Evolutionary conservation across 192 early-diverging fungal species (phyloP).

Genomic region (Dispira simplex): DNA sequence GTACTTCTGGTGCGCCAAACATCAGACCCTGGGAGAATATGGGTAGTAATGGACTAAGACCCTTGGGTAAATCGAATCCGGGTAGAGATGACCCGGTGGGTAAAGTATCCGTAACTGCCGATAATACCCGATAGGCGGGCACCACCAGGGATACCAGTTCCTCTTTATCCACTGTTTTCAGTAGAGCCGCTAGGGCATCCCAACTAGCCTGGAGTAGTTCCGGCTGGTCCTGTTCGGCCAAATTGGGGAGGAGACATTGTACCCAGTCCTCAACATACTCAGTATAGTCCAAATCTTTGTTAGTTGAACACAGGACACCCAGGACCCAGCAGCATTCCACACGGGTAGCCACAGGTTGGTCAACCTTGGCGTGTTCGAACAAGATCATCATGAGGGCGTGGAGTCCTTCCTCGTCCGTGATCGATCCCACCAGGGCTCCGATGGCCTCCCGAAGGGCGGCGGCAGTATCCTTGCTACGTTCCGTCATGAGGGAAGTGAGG

Average conservation of each 20-base stretch:
- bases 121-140: constrained; percentile 48
- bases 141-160: constrained; percentile 68
- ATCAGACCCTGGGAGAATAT: constrained; percentile 90
- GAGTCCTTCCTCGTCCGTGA: constrained; percentile 73
- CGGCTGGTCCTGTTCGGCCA: constrained; percentile 35
- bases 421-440: constrained; percentile 47
- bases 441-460: constrained; percentile 60
- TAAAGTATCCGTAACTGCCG: constrained; percentile 32
- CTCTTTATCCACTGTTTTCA: constrained; percentile 75
- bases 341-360: constrained; percentile 13
- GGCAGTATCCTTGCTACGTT: constrained; percentile 42
- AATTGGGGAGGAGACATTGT: constrained; percentile 48
- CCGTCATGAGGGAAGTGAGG: constrained; percentile 55
- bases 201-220: constrained; percentile 55
- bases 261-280: constrained; percentile 72
- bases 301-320: constrained; percentile 40
- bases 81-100: constrained; percentile 29
- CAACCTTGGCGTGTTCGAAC: constrained; percentile 48
- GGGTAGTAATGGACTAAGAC: constrained; percentile 76
- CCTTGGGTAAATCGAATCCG: constrained; percentile 87
- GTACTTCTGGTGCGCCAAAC: constrained; percentile 64
- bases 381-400: constrained; percentile 63
- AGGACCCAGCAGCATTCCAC: constrained; percentile 43
- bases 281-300: constrained; percentile 38
- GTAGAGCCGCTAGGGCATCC: constrained; percentile 64